phyloP scores from a whole-genome alignment of 306 rosid genomes.

The Prunus persica region Prunus_persica_NCBIv2 NC_034012.1:22727001-22727500 shows the following conservation, averaged over 20 bases:
- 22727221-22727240: not conserved
- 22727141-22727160: not conserved
- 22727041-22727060: not conserved
- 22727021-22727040: not conserved
- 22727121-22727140: conserved; percentile 2
- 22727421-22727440: no score
- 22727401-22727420: no score
- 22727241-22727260: not conserved
- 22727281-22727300: not conserved
- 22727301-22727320: no score
- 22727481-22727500: no score
- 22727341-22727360: no score
- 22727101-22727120: not conserved
- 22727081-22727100: not conserved
- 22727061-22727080: not conserved
- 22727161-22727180: not conserved
- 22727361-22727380: no score
- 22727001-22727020: not conserved
- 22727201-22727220: not conserved
- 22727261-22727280: not conserved
- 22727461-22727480: no score
- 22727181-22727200: not conserved
- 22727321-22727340: no score
- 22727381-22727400: no score
- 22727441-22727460: no score